phyloP scores from a whole-genome alignment of 805 yeast genomes.

The Cyberlindnera bimundalis region DNA sequence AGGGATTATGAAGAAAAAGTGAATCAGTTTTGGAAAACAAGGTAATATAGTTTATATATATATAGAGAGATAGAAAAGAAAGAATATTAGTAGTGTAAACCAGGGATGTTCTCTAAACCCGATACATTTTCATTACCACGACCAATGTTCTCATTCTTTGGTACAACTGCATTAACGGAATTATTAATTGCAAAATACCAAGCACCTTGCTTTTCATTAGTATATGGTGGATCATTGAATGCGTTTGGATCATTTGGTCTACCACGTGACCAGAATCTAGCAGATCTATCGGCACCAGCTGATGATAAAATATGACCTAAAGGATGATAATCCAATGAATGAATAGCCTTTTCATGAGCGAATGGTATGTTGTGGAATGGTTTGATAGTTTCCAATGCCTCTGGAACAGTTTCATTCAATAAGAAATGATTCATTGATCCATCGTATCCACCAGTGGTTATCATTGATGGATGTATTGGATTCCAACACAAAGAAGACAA shows the following conservation, averaged over 20 bases:
- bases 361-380: slow-evolving; percentile 69
- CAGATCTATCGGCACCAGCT: slow-evolving; percentile 91
- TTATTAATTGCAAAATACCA: slow-evolving; percentile 48
- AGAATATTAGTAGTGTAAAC: slow-evolving; percentile 11
- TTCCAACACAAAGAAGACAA: slow-evolving; percentile 89
- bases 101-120: slow-evolving; percentile 15
- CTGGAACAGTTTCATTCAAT: slow-evolving; percentile 42
- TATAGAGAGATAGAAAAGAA: neutral
- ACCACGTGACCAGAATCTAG: slow-evolving; percentile 92
- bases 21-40: slow-evolving; percentile 20
- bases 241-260: slow-evolving; percentile 86
- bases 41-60: neutral
- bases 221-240: slow-evolving; percentile 78
- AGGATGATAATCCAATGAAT: slow-evolving; percentile 89
- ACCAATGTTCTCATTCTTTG: slow-evolving; percentile 31
- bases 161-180: slow-evolving; percentile 32
- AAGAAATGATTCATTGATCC: slow-evolving; percentile 81
- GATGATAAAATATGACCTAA: slow-evolving; percentile 87
- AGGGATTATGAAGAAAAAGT: slow-evolving; percentile 30
- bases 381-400: slow-evolving; percentile 35
- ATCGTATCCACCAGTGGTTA: slow-evolving; percentile 85
- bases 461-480: slow-evolving; percentile 74
- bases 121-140: slow-evolving; percentile 7
- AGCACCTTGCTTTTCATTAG: slow-evolving; percentile 56
- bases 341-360: slow-evolving; percentile 93